Base-by-base conservation (phyloP, 768 basidiomycete species). In the Neoboletus subvelutipes region DNA sequence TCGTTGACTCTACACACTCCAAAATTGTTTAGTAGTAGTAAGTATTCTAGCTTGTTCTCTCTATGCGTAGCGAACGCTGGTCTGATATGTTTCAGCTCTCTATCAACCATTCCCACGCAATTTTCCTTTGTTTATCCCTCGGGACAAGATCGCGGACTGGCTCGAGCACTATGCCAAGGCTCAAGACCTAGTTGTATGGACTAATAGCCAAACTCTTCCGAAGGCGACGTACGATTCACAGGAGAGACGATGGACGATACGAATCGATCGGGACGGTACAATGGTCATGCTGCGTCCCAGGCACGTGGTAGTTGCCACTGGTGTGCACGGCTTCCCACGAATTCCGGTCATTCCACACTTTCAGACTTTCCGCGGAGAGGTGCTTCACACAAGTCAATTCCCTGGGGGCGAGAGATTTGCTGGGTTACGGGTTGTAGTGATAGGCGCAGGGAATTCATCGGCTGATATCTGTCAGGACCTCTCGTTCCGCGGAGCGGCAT, bases 351-450 rank as follows among this genome's bases (percentile, higher is more conserved):
- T 45, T 13, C 55, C 55, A 2, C 26, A 18, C 33, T 15, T 29
- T 7, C 49, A 52, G 50, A 52, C n/a, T 15, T 56, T 56, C 41
- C 20, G 41, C 3, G 55, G 55, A 52, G 49, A 56, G 37, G 41
- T 56, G 4, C 49, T 56, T 29, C 55, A 56, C n/a, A 42, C 55
- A 18, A 56, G 55, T 26, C 55, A 52, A 42, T 56, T 36, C 8
- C n/a, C 34, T n/a, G 50, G 55, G 4, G 49, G 41, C 33, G 64
- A 71, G 24, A 73, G 61, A 10, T 71, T 72, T 45, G 63, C 70
- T 6, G 55, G 67, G n/a, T 54, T 75, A 45, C 63, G 70, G 53
- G 28, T 45, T 31, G 33, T 56, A 12, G 55, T 56, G 59, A 40
- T 51, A 9, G 42, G 31, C 36, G 31, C 50, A 15, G 34, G 39